phyloP scores from a whole-genome alignment of 805 yeast genomes.

The Maudiozyma barnettii region DNA sequence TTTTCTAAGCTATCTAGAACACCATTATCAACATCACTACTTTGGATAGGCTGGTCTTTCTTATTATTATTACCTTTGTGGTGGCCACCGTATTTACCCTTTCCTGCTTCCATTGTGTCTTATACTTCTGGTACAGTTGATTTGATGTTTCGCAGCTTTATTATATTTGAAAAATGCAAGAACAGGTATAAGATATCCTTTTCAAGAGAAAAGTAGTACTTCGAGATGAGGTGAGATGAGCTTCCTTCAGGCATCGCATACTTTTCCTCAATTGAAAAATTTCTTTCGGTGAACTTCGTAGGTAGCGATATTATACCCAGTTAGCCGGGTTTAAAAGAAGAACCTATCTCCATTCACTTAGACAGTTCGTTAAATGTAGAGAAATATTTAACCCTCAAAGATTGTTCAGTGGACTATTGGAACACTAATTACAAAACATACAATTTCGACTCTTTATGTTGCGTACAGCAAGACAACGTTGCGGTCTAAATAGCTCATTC shows the following conservation, averaged over 20 bases:
- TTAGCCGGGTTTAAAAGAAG: too few relatives aligned
- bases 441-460: too few relatives aligned
- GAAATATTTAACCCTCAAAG: too few relatives aligned
- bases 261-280: background rate
- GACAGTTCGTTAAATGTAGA: too few relatives aligned
- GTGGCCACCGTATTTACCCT: background rate
- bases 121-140: background rate
- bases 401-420: too few relatives aligned
- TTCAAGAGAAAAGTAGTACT: too few relatives aligned
- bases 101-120: background rate
- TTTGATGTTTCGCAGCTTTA: too few relatives aligned
- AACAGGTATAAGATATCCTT: too few relatives aligned
- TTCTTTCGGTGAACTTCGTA: background rate
- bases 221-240: slow-evolving; percentile 14
- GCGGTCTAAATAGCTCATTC: background rate
- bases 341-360: too few relatives aligned
- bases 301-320: background rate
- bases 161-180: too few relatives aligned
- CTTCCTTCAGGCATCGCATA: background rate
- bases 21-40: slow-evolving; percentile 21
- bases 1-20: slow-evolving; percentile 19
- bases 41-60: slow-evolving; percentile 7
- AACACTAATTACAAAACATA: too few relatives aligned
- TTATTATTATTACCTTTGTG: background rate
- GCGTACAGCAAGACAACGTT: background rate